A percentile compares a stretch with the other conserved stretches of the same genome.
Evolutionary conservation across 2,329 filamentous ascomycete species (phyloP).

Genomic region (Diplodia seriata): DNA sequence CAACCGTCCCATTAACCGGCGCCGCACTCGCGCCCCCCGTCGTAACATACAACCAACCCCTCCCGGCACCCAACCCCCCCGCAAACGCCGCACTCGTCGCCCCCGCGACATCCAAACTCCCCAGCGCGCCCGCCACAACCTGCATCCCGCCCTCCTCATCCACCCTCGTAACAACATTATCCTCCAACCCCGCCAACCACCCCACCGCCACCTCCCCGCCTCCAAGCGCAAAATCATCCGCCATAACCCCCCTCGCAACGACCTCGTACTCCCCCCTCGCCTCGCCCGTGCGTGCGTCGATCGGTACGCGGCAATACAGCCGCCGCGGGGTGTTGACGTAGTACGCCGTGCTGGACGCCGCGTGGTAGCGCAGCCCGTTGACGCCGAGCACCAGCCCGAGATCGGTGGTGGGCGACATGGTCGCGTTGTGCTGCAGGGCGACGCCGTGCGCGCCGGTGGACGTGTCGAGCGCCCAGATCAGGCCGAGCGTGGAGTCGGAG

Average conservation of each 20-base stretch:
- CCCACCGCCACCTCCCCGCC: neutral
- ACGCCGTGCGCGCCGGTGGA: slow-evolving; percentile 33
- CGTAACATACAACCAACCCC: slow-evolving; percentile 36
- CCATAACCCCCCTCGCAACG: neutral
- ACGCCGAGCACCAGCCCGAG: slow-evolving; percentile 35
- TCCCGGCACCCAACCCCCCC: slow-evolving; percentile 31
- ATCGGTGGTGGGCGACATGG: slow-evolving; percentile 34
- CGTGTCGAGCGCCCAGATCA: slow-evolving; percentile 35
- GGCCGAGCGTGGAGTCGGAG: slow-evolving; percentile 38
- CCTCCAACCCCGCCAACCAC: neutral
- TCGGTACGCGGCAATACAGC: slow-evolving; percentile 33
- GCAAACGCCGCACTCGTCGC: slow-evolving; percentile 36
- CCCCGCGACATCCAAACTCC: slow-evolving; percentile 33
- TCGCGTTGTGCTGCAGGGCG: slow-evolving; percentile 34
- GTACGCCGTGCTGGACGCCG: slow-evolving; percentile 33
- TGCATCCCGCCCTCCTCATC: slow-evolving; percentile 30
- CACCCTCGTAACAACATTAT: neutral
- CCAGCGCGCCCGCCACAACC: slow-evolving; percentile 31
- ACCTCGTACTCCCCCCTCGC: neutral
- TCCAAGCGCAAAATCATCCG: slow-evolving; percentile 9
- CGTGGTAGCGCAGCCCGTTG: slow-evolving; percentile 38
- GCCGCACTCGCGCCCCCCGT: slow-evolving; percentile 37
- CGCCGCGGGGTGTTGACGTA: slow-evolving; percentile 36
- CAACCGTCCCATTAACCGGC: slow-evolving; percentile 37
- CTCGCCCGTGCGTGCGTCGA: slow-evolving; percentile 32